Evolutionary conservation across 179 eudicot genomes (phyloP).

Genomic region (Silene coronaria): DNA sequence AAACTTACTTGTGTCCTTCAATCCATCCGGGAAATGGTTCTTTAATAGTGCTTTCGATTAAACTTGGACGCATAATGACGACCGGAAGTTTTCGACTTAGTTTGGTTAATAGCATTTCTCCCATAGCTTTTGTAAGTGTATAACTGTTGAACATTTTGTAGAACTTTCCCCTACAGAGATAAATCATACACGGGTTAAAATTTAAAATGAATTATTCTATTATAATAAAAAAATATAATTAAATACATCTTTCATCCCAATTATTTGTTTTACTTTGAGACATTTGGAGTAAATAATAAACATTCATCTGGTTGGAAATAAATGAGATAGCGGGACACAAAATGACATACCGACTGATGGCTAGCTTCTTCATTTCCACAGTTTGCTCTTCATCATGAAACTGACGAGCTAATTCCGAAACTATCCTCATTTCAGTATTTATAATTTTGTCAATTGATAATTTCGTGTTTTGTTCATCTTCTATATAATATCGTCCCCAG

Average conservation of each 20-base stretch:
- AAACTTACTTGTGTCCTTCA: slow-evolving; percentile 18
- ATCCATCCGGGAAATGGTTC: slow-evolving; percentile 18
- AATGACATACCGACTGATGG: neutral
- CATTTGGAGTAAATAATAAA: too few relatives aligned
- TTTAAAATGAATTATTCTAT: too few relatives aligned
- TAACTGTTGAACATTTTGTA: slow-evolving; percentile 4
- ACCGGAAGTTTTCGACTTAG: neutral
- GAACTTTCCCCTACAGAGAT: neutral
- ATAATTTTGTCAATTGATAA: neutral
- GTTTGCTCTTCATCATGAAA: neutral
- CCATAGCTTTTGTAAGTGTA: slow-evolving; percentile 13
- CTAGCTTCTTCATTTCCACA: neutral
- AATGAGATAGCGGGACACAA: too few relatives aligned
- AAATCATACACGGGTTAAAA: too few relatives aligned
- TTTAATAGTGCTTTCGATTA: slow-evolving; percentile 4
- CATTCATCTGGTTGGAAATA: too few relatives aligned
- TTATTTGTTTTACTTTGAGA: too few relatives aligned
- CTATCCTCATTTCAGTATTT: neutral
- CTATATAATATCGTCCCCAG: neutral
- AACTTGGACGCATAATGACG: neutral
- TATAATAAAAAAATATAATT: too few relatives aligned
- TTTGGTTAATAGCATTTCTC: slow-evolving; percentile 1
- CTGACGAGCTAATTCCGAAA: neutral
- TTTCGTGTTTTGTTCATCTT: neutral
- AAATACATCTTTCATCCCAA: too few relatives aligned